Evolutionary conservation across 441 rosid species (phyloP), one percentile per base, ranked within the genome.

Genomic region (Populus hybrid): DNA sequence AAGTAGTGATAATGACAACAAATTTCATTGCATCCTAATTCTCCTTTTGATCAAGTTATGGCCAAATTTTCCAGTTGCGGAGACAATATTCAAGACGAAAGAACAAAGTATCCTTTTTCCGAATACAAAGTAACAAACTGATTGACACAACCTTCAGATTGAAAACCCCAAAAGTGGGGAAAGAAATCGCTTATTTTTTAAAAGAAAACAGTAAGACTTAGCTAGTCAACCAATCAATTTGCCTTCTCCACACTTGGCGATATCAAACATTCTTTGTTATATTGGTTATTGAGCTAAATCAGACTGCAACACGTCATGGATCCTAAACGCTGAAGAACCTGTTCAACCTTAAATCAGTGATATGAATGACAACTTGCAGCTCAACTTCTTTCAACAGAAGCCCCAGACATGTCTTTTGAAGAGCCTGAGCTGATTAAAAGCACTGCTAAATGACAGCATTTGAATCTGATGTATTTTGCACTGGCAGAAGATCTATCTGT

Each of bases 291-390:
- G 69, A 67, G 46, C 72, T 63, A 80, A 67, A 77, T 67, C 73
- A 78, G 50, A 64, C 23, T 68, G 76, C 73, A 72, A 67, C 16
- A 30, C 38, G 54, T 75, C 73, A 69, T 76, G 76, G 46, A 65
- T 20, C 20, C 77, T 23, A 67, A 81, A 34, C 77, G 71, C 78
- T 18, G 4, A 30, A 32, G 38, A 76, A 66, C 78, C 50, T 38
- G 73, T 71, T 72, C 78, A 67, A 70, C 28, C 81, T 50, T 81
- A 75, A 77, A 83, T 82, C 76, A 78, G 82, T 70, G 70, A 57
- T 75, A 40, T 73, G 75, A 73, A 77, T 59, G 76, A 84, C 79
- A 81, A 75, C 67, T 69, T 70, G 54, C 71, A 69, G 81, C 77
- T 30, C 26, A 63, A 34, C 67, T 75, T 81, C 73, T 69, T 78